Conservation (phyloP, 2,329 filamentous ascomycete genomes). For the Curvularia sp. region DNA sequence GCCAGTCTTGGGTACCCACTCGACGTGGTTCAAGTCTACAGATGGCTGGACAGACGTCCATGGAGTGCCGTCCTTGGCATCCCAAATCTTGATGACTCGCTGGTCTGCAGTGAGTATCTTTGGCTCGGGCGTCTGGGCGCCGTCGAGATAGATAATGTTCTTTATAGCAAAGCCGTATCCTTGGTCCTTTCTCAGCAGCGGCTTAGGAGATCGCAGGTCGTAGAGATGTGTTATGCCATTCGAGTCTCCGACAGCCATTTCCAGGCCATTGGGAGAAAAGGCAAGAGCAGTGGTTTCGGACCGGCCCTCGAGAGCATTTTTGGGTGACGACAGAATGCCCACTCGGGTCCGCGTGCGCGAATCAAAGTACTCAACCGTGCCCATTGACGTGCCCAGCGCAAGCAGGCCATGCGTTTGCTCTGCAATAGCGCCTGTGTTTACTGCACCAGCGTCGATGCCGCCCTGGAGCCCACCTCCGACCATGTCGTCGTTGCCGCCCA, state of each 20-base stretch:
- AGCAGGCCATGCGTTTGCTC: slow-evolving; percentile 88
- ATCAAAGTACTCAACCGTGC: slow-evolving; percentile 98
- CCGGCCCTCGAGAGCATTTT: slow-evolving; percentile 49
- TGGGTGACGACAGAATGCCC: slow-evolving; percentile 71
- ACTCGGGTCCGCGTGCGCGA: slow-evolving; percentile 81
- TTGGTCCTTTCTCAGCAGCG: slow-evolving; percentile 90
- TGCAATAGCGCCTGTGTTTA: slow-evolving; percentile 87
- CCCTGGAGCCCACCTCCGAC: slow-evolving; percentile 78
- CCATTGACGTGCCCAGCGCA: slow-evolving; percentile 91
- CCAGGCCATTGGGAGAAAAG: slow-evolving; percentile 83
- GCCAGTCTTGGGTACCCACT: slow-evolving; percentile 88
- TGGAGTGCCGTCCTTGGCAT: slow-evolving; percentile 78
- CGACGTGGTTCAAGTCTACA: slow-evolving; percentile 93
- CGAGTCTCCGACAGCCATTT: slow-evolving; percentile 85
- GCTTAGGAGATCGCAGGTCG: slow-evolving; percentile 85
- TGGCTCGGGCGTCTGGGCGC: slow-evolving; percentile 70
- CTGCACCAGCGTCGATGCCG: slow-evolving; percentile 81
- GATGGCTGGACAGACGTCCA: slow-evolving; percentile 97
- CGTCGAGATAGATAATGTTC: slow-evolving; percentile 73
- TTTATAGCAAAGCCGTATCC: slow-evolving; percentile 94
- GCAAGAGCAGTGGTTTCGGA: slow-evolving; percentile 84
- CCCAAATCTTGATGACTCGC: slow-evolving; percentile 97
- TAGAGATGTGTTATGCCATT: slow-evolving; percentile 89
- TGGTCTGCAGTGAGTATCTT: slow-evolving; percentile 94
- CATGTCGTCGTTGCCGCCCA: slow-evolving; percentile 78